Conservation (phyloP, 495 filamentous ascomycete species). For the Penicillium odoratum region DNA sequence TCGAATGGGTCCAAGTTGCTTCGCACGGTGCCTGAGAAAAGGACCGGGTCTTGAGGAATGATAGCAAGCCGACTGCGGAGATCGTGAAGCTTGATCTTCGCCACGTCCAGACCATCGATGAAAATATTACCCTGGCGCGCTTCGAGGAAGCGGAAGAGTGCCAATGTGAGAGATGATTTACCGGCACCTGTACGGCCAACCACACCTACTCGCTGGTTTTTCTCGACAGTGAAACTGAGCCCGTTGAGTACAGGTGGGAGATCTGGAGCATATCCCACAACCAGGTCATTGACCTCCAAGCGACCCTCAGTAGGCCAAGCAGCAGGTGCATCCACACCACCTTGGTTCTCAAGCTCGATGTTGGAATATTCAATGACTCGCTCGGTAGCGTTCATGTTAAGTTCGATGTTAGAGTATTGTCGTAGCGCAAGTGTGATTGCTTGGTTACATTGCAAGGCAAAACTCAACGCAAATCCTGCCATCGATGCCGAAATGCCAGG, state of each 20-base stretch:
- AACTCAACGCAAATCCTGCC: constrained; percentile 75
- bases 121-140: constrained; percentile 67
- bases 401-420: constrained; percentile 58
- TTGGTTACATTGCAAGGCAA: constrained; percentile 55
- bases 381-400: constrained; percentile 85
- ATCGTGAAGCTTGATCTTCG: constrained; percentile 70
- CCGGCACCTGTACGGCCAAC: constrained; percentile 86
- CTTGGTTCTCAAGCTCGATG: constrained; percentile 65
- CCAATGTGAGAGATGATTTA: constrained; percentile 80
- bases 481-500: constrained; percentile 69
- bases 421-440: constrained; percentile 49
- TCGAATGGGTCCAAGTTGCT: constrained; percentile 82
- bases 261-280: constrained; percentile 74
- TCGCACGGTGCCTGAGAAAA: constrained; percentile 84
- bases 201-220: constrained; percentile 76
- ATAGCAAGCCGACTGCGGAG: constrained; percentile 76
- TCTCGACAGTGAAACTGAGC: constrained; percentile 66
- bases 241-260: constrained; percentile 75
- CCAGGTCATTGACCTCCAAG: constrained; percentile 70
- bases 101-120: constrained; percentile 77
- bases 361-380: constrained; percentile 78
- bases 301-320: constrained; percentile 78
- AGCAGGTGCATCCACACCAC: constrained; percentile 61
- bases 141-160: constrained; percentile 81
- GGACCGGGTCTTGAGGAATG: constrained; percentile 83